These are phyloP conservation scores for Pterocarpus macrocarpus DNA, from an alignment of 306 rosid genomes.

Conservation along the genomic window DNA sequence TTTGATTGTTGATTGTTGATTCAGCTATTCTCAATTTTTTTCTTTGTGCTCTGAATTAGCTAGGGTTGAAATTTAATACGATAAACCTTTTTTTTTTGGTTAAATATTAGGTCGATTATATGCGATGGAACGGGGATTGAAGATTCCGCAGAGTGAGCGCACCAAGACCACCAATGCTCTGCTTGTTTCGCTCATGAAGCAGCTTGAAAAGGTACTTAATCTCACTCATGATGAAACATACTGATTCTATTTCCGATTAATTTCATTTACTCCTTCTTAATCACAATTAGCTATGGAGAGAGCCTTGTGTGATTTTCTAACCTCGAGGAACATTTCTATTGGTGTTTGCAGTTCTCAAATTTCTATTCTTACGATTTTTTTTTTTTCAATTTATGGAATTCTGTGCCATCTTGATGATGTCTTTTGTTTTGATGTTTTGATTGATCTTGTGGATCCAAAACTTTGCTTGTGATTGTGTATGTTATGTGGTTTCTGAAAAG, in stretches of 20 bases:
- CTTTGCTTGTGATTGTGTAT: neutral
- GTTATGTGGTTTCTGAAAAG: conserved; percentile 13
- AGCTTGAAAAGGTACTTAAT: conserved; percentile 84
- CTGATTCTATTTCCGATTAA: neutral
- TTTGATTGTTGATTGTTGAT: conserved; percentile 19
- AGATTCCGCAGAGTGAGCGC: conserved; percentile 89
- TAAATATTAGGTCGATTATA: conserved; percentile 81
- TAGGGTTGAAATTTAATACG: neutral
- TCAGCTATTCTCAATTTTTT: conserved; percentile 5
- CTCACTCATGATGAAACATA: neutral
- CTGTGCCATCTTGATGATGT: neutral
- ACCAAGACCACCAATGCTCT: conserved; percentile 93
- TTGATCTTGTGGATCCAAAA: conserved; percentile 13
- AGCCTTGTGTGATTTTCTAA: neutral
- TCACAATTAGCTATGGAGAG: conserved; percentile 13
- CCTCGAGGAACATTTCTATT: too few relatives aligned
- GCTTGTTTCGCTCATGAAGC: conserved; percentile 96
- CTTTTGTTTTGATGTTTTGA: neutral
- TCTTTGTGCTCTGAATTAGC: neutral
- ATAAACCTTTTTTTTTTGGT: neutral
- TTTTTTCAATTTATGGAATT: neutral
- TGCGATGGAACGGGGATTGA: conserved; percentile 97
- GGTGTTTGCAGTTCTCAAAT: neutral
- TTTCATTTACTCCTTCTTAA: neutral
- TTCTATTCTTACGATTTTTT: neutral